Conservation (phyloP, 371 early-diverging fungal genomes). For the Apophysomyces elegans region DNA sequence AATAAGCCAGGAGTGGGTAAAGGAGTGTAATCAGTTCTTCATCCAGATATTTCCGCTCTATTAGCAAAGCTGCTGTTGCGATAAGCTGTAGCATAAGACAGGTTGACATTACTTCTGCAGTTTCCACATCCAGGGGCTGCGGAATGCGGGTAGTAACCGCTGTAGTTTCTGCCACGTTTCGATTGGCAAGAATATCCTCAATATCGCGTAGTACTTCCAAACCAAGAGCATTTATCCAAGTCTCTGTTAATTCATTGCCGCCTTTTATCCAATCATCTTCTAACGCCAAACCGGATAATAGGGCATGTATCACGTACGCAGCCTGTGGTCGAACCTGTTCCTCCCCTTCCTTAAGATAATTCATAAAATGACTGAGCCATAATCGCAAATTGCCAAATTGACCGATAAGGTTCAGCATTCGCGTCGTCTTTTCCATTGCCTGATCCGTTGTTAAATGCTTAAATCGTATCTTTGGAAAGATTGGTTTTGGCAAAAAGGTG, state of each 20-base stretch:
- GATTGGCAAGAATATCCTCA: conserved; percentile 18
- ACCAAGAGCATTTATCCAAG: conserved; percentile 13
- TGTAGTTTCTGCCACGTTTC: conserved; percentile 13
- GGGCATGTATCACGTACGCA: conserved; percentile 48
- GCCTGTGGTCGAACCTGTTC: conserved; percentile 46
- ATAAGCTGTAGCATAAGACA: conserved; percentile 40
- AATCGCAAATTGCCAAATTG: conserved; percentile 40
- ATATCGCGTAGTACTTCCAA: conserved; percentile 28
- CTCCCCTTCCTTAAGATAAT: conserved; percentile 28
- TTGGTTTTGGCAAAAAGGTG: conserved; percentile 14
- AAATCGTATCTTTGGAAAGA: conserved; percentile 54
- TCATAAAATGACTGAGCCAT: conserved; percentile 53
- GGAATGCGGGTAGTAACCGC: conserved; percentile 10
- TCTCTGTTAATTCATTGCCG: conserved; percentile 3
- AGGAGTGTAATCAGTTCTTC: conserved; percentile 57
- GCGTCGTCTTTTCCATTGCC: conserved; percentile 27
- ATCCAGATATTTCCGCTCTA: conserved; percentile 25
- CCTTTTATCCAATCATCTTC: conserved; percentile 20
- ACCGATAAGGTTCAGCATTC: conserved; percentile 55
- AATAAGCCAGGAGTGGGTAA: conserved; percentile 61
- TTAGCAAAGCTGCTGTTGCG: conserved; percentile 27
- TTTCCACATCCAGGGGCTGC: conserved; percentile 24
- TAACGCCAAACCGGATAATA: conserved; percentile 45
- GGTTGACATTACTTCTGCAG: conserved; percentile 27
- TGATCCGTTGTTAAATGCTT: conserved; percentile 44